Conservation (phyloP, 1,284 basidiomycete species). For the Golubevia pallescens region DNA sequence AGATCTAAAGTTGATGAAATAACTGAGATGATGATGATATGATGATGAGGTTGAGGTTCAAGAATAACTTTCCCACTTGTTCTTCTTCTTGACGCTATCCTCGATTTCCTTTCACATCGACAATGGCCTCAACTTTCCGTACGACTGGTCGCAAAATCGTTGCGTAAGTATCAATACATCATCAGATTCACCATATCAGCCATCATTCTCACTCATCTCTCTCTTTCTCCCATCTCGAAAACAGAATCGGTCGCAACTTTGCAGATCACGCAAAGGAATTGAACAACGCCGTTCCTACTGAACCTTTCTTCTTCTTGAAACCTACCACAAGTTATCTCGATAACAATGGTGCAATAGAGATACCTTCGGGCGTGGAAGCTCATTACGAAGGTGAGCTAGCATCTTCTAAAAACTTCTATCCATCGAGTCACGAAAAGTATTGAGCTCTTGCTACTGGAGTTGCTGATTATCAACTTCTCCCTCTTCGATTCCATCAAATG, state of each 20-base stretch:
- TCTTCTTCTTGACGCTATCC: too few relatives aligned
- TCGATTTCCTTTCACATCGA: too few relatives aligned
- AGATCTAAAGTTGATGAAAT: too few relatives aligned
- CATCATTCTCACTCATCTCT: too few relatives aligned
- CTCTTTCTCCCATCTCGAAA: too few relatives aligned
- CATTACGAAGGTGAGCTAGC: conserved; percentile 82
- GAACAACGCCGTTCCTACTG: conserved; percentile 84
- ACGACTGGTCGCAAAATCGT: conserved; percentile 39
- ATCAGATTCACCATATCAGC: too few relatives aligned
- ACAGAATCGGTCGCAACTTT: conserved; percentile 67
- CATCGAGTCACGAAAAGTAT: not conserved
- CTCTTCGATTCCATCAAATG: not conserved
- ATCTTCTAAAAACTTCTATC: not conserved
- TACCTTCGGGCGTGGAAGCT: conserved; percentile 80
- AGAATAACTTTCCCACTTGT: too few relatives aligned
- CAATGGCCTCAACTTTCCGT: conserved; percentile 29
- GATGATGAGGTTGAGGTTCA: too few relatives aligned
- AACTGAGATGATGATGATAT: too few relatives aligned
- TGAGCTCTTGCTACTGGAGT: not conserved
- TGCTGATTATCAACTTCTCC: not conserved
- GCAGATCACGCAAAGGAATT: conserved; percentile 88
- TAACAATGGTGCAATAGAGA: conserved; percentile 78
- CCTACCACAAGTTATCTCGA: conserved; percentile 86
- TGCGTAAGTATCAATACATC: conserved; percentile 32
- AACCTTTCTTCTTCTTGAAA: conserved; percentile 98